Base-by-base conservation (phyloP, 352 stramenopile genomes). In the Pythium volutum region DNA sequence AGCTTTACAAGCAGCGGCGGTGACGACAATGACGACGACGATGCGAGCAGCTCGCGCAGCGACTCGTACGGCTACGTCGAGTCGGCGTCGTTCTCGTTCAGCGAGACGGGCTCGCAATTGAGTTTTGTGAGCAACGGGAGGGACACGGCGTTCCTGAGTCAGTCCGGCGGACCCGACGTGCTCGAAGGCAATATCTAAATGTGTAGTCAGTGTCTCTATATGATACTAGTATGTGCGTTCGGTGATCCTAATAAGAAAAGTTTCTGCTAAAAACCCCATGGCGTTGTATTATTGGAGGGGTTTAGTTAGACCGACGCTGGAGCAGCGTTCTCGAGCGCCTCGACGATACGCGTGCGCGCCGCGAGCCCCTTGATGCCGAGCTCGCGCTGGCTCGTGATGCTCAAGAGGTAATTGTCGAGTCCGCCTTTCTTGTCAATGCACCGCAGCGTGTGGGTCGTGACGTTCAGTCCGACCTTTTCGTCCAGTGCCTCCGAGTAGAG, bases 391-490 rank as follows among this genome's bases (percentile, higher is more conserved):
- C 93, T 75, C 64, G 89, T 96, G 67, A 93, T 84, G 63, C 81
- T 91, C 65, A 98, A 68, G 31, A 98, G 75, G 76, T 98, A 98
- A 70, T 97, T 95, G 76, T 98, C 94, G 60, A 98, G 77, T 8
- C 93, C 93, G 38, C 94, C 94, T 31, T 69, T 75, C 74, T 97
- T 98, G 79, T 98, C 94, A 62, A 98, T 91, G 53, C 82, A 97
- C 12, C 93, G 83, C 66, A 98, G 67, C 33, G 94, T 94, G 67
- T 91, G 82, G 9, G 94, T 87, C 45, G 94, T 98, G 29, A 98
- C 74, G 71, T 98, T 96, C 46, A 98, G 94, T 6, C 69, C 76
- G 39, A 98, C 75, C 79, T 95, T 97, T 76, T 97, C 90, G 71
- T 97, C 91, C 66, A 98, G 74, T 38, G 91, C 79, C 73, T 97